Conservation (phyloP, 108 stramenopile species). For the Mediolabrus comicus region DNA sequence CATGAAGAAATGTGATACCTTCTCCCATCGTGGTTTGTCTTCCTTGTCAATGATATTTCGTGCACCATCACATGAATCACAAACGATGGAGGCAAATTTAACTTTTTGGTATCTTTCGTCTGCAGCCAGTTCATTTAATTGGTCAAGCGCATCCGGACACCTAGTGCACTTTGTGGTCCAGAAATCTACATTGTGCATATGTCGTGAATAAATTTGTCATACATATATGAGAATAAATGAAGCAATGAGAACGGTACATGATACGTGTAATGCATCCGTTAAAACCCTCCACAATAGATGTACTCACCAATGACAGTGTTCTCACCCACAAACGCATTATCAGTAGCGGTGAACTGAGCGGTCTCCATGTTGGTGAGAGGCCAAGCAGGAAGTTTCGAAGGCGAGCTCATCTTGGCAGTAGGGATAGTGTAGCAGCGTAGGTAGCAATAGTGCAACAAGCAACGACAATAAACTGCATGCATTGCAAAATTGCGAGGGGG, state of each 20-base stretch:
- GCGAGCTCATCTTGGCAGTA: background rate
- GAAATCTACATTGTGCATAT: slow-evolving; percentile 59
- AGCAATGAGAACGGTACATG: too few relatives aligned
- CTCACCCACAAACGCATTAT: slow-evolving; percentile 56
- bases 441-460: too few relatives aligned
- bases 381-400: slow-evolving; percentile 31
- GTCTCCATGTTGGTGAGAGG: slow-evolving; percentile 72
- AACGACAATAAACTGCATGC: too few relatives aligned
- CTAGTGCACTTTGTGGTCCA: slow-evolving; percentile 88
- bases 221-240: too few relatives aligned
- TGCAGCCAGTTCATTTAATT: slow-evolving; percentile 54
- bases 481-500: too few relatives aligned
- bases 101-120: slow-evolving; percentile 66
- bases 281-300: background rate
- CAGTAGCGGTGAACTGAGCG: slow-evolving; percentile 61
- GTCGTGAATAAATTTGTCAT: slow-evolving; percentile 1
- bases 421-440: too few relatives aligned
- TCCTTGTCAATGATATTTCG: slow-evolving; percentile 80
- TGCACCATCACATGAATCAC: slow-evolving; percentile 82
- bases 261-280: background rate
- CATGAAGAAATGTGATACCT: slow-evolving; percentile 81
- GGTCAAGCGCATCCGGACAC: slow-evolving; percentile 83
- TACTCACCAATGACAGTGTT: slow-evolving; percentile 79
- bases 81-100: slow-evolving; percentile 79
- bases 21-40: slow-evolving; percentile 68